A percentile compares a stretch with the other conserved stretches of the same genome.
Evolutionary conservation across 2,329 filamentous ascomycete genomes (phyloP).

Genomic region (Aspergillus fumigatiaffinis): DNA sequence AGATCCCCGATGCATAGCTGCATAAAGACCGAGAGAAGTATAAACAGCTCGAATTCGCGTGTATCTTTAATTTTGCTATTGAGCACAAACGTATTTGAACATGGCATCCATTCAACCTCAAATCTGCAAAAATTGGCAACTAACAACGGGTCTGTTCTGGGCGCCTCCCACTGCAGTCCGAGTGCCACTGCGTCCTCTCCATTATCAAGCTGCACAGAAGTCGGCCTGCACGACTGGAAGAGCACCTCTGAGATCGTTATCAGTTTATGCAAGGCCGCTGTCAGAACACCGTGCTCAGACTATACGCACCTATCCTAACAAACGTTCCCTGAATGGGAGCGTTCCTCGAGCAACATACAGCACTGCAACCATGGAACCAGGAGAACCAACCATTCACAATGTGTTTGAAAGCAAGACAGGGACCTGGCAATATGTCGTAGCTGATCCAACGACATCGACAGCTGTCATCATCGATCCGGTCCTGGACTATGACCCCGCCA

Average conservation of each 20-base stretch:
- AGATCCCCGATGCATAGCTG: background rate
- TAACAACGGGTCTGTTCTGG: background rate
- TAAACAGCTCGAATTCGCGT: background rate
- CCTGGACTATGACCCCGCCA: slow-evolving; percentile 51
- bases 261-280: background rate
- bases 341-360: background rate
- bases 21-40: background rate
- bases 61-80: background rate
- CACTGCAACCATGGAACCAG: background rate
- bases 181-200: background rate
- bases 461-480: slow-evolving; percentile 62
- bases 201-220: background rate
- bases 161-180: background rate
- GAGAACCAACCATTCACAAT: slow-evolving; percentile 25
- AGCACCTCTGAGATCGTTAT: background rate
- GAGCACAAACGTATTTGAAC: background rate
- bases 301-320: background rate
- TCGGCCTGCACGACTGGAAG: background rate
- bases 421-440: slow-evolving; percentile 62
- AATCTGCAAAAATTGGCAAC: background rate
- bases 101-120: background rate
- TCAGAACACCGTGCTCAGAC: background rate
- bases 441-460: slow-evolving; percentile 46
- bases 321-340: background rate
- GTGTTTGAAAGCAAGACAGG: slow-evolving; percentile 42